These are phyloP conservation scores for Sporothrix variecibatus DNA, from an alignment of 2,329 filamentous ascomycete species.

Conservation along the genomic window DNA sequence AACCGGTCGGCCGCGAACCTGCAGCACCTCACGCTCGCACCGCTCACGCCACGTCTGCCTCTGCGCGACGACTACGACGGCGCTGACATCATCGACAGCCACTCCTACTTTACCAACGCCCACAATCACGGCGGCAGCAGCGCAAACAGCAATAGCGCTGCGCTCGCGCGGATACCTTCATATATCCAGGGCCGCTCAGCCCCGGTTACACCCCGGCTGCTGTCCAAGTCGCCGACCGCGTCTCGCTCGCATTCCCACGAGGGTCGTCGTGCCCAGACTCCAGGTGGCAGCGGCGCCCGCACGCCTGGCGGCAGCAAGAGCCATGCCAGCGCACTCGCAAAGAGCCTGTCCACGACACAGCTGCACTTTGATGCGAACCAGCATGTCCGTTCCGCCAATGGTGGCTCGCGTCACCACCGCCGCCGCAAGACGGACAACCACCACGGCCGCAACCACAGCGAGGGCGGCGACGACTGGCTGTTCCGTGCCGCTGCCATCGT, in stretches of 20 bases:
- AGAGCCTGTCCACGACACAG: conserved; percentile 66
- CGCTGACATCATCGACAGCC: conserved; percentile 20
- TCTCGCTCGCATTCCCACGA: conserved; percentile 49
- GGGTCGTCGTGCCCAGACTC: conserved; percentile 31
- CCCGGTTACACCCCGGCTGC: conserved; percentile 64
- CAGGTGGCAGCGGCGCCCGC: background rate
- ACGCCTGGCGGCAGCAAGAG: background rate
- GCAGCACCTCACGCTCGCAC: conserved; percentile 63
- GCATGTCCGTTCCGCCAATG: conserved; percentile 29
- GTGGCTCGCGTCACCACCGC: conserved; percentile 25
- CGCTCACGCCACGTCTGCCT: conserved; percentile 63
- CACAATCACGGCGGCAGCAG: conserved; percentile 49
- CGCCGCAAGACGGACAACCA: conserved; percentile 32
- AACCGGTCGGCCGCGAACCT: conserved; percentile 61
- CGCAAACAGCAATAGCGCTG: conserved; percentile 27
- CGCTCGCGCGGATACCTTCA: conserved; percentile 46
- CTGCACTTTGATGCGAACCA: conserved; percentile 38
- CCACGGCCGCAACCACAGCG: conserved; percentile 20
- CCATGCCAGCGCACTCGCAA: conserved; percentile 44
- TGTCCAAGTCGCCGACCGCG: conserved; percentile 58
- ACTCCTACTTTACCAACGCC: conserved; percentile 33
- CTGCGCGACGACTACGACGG: conserved; percentile 52
- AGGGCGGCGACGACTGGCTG: conserved; percentile 58
- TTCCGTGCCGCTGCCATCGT: conserved; percentile 64
- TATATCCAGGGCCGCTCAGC: conserved; percentile 65